Base-by-base conservation (phyloP, 345 rosid species). In the Angophora floribunda region DNA sequence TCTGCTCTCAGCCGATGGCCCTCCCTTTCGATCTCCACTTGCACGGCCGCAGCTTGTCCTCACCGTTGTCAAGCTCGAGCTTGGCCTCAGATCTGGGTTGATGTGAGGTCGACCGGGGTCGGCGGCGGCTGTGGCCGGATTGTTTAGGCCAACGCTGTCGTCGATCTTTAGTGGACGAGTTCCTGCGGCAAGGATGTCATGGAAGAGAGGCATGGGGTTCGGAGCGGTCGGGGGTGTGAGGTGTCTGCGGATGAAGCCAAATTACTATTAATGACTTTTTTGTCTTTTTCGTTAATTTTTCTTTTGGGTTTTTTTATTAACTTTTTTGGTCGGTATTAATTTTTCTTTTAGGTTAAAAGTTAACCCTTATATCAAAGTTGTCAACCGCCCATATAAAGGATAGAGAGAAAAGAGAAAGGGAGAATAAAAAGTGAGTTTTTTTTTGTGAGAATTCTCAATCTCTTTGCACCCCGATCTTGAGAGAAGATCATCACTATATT, bases 11-110 rank as follows among this genome's bases (percentile, higher is more conserved):
- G 79, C 22, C 0, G 11, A 32, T 32, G 22, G 45, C 13, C 3
- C 44, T 15, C 7, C 0, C 6, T 19, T 32, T 1, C 1, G 1
- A 67, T 67, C 79, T 32, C 22, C 45, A 67, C 22, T 30, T 16
- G 80, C 24, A 2, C 24, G 0, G 7, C 17, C 1, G 0, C 7
- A 3, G 3, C 47, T 32, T 0, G 1, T 16, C 21, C 22, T 32
- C 11, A 26, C 24, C 4, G 61, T 16, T 26, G 26, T 55, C 28
- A 7, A 55, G 12, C 2, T 70, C 4, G 21, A 70, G 24, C 80
- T 10, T 6, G 47, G 32, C 80, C 44, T 70, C 7, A 6, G 24
- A 70, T 36, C 16, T 70, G 24, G 80, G 47, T 70, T 70, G 80
- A 41, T 70, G 15, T 47, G 21, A 32, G 79, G 79, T 67, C 79